A percentile compares a stretch with the other conserved stretches of the same genome.
Conservation (phyloP, 495 filamentous ascomycete genomes). For the Daldinia concentrica region DNA sequence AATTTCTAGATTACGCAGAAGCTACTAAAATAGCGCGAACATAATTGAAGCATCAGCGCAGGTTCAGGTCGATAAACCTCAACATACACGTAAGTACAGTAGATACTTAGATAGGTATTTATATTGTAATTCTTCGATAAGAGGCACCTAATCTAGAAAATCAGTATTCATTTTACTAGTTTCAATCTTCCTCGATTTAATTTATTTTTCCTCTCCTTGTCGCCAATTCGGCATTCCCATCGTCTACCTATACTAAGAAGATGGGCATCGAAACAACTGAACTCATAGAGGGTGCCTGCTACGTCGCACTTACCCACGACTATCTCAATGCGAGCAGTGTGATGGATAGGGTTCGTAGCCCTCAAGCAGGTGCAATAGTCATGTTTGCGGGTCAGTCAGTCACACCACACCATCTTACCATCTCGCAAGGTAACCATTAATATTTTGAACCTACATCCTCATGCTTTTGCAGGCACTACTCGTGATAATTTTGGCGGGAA, state of each 20-base stretch:
- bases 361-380: conserved; percentile 86
- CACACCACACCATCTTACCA: not conserved
- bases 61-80: not conserved
- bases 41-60: not conserved
- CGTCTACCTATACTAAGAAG: not conserved
- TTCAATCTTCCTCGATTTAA: not conserved
- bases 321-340: conserved; percentile 66
- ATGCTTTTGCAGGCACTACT: conserved; percentile 72
- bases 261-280: conserved; percentile 36
- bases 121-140: not conserved
- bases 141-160: not conserved
- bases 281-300: conserved; percentile 54
- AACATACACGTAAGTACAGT: not conserved
- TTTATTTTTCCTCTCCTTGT: not conserved
- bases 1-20: not conserved
- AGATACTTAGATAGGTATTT: not conserved
- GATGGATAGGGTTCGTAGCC: conserved; percentile 75
- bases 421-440: not conserved
- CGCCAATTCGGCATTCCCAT: not conserved
- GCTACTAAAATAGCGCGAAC: not conserved
- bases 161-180: not conserved
- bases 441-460: conserved; percentile 20
- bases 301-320: conserved; percentile 71
- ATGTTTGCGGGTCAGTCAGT: conserved; percentile 74
- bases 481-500: conserved; percentile 81